Percentiles rank a stretch among this genome's conserved stretches.
Conservation (phyloP, 352 stramenopile genomes). For the Pythium chondricola region DNA sequence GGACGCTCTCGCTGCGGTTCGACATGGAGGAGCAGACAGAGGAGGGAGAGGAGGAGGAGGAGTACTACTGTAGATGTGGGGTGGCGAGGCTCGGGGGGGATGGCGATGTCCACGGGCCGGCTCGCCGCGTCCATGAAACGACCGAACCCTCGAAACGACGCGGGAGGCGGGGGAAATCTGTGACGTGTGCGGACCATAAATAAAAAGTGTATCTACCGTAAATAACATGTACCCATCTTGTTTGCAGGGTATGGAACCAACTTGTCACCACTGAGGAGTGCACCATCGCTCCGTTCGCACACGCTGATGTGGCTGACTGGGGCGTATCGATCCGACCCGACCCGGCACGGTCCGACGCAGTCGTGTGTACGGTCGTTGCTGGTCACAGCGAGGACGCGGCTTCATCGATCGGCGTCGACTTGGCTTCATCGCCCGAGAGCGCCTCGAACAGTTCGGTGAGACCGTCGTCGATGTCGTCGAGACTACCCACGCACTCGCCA, state of each 20-base stretch:
- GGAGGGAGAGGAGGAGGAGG: background rate
- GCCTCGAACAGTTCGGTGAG: slow-evolving; percentile 8
- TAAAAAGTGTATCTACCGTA: background rate
- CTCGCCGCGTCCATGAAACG: slow-evolving; percentile 1
- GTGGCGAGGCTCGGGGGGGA: background rate
- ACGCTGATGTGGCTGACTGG: too few species aligned
- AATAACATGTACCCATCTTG: background rate
- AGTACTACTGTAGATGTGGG: too few species aligned
- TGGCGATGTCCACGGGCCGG: background rate
- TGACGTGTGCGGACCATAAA: slow-evolving; percentile 1
- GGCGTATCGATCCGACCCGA: too few species aligned
- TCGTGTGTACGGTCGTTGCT: too few species aligned
- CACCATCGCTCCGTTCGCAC: too few species aligned
- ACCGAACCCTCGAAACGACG: too few species aligned
- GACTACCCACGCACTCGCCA: slow-evolving; percentile 6
- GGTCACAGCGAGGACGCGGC: too few species aligned
- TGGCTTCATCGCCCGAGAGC: slow-evolving; percentile 3
- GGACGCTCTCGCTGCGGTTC: slow-evolving; percentile 78
- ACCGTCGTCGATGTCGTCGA: slow-evolving; percentile 14
- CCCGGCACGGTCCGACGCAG: too few species aligned
- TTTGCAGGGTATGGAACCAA: too few species aligned
- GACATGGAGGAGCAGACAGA: slow-evolving; percentile 18
- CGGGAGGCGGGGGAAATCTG: background rate
- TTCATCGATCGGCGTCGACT: too few species aligned
- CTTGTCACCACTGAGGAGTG: too few species aligned